Base-by-base conservation (phyloP, 345 rosid species). In the Noccaea caerulescens region DNA sequence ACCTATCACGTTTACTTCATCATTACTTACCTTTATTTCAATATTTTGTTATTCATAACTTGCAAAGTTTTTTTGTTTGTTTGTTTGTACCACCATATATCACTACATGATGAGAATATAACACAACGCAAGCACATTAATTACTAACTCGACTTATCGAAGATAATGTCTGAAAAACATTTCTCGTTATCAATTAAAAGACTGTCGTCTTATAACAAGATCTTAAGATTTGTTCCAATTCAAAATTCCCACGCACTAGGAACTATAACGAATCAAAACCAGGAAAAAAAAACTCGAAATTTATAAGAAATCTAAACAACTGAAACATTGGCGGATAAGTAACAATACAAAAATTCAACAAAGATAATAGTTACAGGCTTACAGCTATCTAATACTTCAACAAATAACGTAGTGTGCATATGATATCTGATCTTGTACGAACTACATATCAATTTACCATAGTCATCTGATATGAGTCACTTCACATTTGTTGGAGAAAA, bases 1-100 rank as follows among this genome's bases (percentile, higher is more conserved):
- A 23, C 72, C 33, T 51, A 47, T 69, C 68, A 66, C 55, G 68
- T 12, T 39, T 56, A 27, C 68, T 53, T 58, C 59, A 69, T 47
- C 60, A 63, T 47, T 36, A 6, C 32, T 11, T 3, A 33, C 32
- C 50, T 58, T 52, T 75, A 46, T 54, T 68, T 44, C 77, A 30
- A 46, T 60, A 6, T 50, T 44, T 34, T 54, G 39, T 53, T 36
- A 33, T 43, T 44, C 45, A 11, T 10, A 33, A 7, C 12, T 36
- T 34, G 25, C 12, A 46, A 9, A n/a, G 7, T 10, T 38, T 61
- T 47, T 45, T 62, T 43, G 18, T 60, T 11, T 44, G 1, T 30
- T 51, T 51, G 11, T 37, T 10, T 58, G 33, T 47, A 25, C 39
- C 20, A 38, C 3, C 20, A 38, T 41, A 18, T 44, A 44, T 44